phyloP scores from a whole-genome alignment of 208 protist species.

The Histomonas meleagridis region DNA sequence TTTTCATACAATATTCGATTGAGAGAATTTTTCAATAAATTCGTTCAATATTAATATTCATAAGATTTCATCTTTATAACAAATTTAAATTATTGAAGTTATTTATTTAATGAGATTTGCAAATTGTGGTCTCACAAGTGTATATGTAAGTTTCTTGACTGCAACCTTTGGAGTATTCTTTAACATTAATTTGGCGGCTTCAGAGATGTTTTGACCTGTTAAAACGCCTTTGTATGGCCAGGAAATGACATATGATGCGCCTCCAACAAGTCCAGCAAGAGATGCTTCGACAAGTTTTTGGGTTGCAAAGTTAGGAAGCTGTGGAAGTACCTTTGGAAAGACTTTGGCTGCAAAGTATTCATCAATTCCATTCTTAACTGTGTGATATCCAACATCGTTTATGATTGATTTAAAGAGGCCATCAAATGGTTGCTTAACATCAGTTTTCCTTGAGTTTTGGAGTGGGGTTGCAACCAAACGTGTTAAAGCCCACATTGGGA shows the following conservation, averaged over 20 bases:
- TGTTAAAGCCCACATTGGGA: conserved; percentile 13
- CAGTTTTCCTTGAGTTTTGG: background rate
- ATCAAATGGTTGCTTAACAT: background rate
- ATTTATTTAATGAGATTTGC: background rate
- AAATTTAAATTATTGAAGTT: no score
- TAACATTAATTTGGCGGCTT: background rate
- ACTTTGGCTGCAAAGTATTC: background rate
- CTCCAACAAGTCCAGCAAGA: background rate
- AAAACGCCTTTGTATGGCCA: background rate
- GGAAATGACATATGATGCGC: background rate
- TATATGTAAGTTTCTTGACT: conserved; percentile 1
- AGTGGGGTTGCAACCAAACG: background rate
- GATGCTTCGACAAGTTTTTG: background rate
- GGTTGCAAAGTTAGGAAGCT: background rate
- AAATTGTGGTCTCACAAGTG: background rate
- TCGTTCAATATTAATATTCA: no score
- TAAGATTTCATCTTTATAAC: no score
- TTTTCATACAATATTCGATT: no score
- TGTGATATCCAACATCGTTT: background rate
- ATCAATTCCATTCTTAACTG: conserved; percentile 18
- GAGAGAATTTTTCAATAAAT: no score
- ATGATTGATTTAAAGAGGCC: background rate
- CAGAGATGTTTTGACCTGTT: background rate
- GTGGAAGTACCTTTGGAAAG: background rate
- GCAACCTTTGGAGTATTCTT: background rate